These are phyloP conservation scores for Kwoniella pini DNA, from an alignment of 768 basidiomycete genomes.

Conservation along the genomic window DNA sequence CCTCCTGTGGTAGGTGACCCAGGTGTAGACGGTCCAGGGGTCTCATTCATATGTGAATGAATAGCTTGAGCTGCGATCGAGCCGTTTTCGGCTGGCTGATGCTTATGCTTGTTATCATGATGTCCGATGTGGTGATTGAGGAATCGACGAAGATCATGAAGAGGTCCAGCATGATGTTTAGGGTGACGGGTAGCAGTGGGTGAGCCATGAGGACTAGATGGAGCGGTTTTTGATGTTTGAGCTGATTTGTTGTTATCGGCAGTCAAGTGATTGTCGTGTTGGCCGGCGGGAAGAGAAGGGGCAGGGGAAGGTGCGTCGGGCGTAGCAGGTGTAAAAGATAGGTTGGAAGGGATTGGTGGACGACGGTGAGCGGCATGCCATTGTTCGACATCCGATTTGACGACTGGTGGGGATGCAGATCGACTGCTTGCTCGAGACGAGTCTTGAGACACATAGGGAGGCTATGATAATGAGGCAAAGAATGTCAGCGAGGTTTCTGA, in stretches of 20 bases:
- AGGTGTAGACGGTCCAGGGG: conserved; percentile 30
- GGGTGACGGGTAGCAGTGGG: conserved; percentile 53
- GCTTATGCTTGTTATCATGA: conserved; percentile 49
- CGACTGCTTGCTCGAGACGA: conserved; percentile 7
- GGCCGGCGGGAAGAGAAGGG: conserved; percentile 10
- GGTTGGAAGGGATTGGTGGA: conserved; percentile 36
- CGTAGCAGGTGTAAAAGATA: conserved; percentile 50
- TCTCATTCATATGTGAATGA: conserved; percentile 33
- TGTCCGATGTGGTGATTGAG: conserved; percentile 87
- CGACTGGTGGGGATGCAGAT: conserved; percentile 19
- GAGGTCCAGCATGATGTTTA: conserved; percentile 64
- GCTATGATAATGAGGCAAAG: background rate
- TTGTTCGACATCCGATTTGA: conserved; percentile 12
- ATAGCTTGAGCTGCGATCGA: conserved; percentile 36
- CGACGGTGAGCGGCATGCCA: conserved; percentile 24
- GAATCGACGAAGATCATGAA: conserved; percentile 92
- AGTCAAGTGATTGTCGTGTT: conserved; percentile 15
- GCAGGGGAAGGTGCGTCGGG: conserved; percentile 27
- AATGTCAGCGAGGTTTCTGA: conserved; percentile 1
- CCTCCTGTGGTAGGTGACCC: conserved; percentile 27
- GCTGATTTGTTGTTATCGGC: conserved; percentile 2
- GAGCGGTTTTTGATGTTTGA: conserved; percentile 38
- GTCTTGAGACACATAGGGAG: conserved; percentile 1
- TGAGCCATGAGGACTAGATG: conserved; percentile 48
- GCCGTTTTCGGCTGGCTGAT: conserved; percentile 14